phyloP scores from a whole-genome alignment of 208 protist genomes.

The Trypanosoma platydactyli region DNA sequence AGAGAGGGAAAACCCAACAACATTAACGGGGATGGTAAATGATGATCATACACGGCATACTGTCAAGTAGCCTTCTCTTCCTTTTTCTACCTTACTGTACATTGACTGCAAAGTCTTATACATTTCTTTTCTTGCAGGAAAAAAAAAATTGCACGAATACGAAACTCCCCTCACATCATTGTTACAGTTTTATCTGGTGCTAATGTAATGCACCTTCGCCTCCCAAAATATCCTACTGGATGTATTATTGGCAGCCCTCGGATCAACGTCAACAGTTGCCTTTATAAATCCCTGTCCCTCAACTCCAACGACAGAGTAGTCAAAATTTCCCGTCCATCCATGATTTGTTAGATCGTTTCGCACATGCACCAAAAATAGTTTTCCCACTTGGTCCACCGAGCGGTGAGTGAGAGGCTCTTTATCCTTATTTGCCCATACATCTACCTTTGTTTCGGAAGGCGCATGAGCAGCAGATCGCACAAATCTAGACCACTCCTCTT shows the following conservation, averaged over 20 bases:
- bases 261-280: constrained; percentile 60
- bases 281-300: constrained; percentile 73
- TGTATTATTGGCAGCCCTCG: constrained; percentile 3
- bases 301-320: constrained; percentile 81
- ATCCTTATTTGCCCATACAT: constrained; percentile 72
- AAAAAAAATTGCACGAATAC: not conserved
- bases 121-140: not conserved
- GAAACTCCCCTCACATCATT: not conserved
- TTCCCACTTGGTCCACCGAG: constrained; percentile 78
- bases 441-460: constrained; percentile 35
- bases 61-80: no score
- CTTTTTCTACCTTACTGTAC: no score
- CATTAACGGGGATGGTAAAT: no score
- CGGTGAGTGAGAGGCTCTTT: constrained; percentile 56
- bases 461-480: constrained; percentile 37
- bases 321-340: constrained; percentile 82
- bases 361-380: constrained; percentile 83
- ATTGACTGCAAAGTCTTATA: no score
- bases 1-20: no score
- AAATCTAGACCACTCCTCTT: constrained; percentile 76
- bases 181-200: constrained; percentile 5
- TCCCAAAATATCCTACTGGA: constrained; percentile 54
- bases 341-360: constrained; percentile 61
- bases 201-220: constrained; percentile 82
- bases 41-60: no score